Percentiles rank a stretch among this genome's conserved stretches.
Conservation (phyloP, 2,329 filamentous ascomycete genomes). For the Geoglossum cookeanum region DNA sequence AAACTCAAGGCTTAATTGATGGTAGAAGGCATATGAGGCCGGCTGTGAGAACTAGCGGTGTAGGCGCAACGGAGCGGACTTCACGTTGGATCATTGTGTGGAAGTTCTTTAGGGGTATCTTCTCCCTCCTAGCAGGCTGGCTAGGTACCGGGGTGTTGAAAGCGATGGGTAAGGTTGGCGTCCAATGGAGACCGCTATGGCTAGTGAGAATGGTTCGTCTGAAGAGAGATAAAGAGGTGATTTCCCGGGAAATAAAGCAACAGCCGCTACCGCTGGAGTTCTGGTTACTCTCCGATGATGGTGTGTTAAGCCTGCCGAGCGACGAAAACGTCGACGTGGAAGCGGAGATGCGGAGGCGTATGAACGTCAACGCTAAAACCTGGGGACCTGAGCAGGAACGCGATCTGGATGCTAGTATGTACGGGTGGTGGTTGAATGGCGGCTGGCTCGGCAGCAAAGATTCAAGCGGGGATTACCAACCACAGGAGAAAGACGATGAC, state of each 20-base stretch:
- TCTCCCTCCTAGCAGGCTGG: slow-evolving; percentile 41
- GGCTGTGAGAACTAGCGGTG: slow-evolving; percentile 33
- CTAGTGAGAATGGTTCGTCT: slow-evolving; percentile 31
- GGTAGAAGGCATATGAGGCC: slow-evolving; percentile 19
- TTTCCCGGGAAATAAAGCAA: slow-evolving; percentile 1
- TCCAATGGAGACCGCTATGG: slow-evolving; percentile 45
- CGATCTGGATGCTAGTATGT: slow-evolving; percentile 54
- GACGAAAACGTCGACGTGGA: slow-evolving; percentile 62
- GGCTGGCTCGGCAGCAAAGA: slow-evolving; percentile 76
- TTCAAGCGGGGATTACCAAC: slow-evolving; percentile 57
- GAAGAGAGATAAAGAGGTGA: slow-evolving; percentile 4
- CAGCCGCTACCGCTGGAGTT: slow-evolving; percentile 25
- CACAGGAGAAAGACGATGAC: slow-evolving; percentile 45
- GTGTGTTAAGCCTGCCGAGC: slow-evolving; percentile 34
- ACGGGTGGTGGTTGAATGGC: slow-evolving; percentile 66
- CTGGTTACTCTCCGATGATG: slow-evolving; percentile 33
- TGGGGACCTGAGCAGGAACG: slow-evolving; percentile 36
- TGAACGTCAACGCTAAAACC: slow-evolving; percentile 24
- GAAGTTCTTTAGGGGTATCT: slow-evolving; percentile 61
- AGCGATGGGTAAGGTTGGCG: slow-evolving; percentile 37
- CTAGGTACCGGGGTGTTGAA: slow-evolving; percentile 34
- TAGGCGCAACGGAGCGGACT: slow-evolving; percentile 62
- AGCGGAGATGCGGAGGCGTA: slow-evolving; percentile 48
- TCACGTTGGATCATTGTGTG: slow-evolving; percentile 58
- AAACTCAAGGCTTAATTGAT: slow-evolving; percentile 21